Evolutionary conservation across 108 stramenopile genomes (phyloP).

Genomic region (Nitzschia inconspicua): DNA sequence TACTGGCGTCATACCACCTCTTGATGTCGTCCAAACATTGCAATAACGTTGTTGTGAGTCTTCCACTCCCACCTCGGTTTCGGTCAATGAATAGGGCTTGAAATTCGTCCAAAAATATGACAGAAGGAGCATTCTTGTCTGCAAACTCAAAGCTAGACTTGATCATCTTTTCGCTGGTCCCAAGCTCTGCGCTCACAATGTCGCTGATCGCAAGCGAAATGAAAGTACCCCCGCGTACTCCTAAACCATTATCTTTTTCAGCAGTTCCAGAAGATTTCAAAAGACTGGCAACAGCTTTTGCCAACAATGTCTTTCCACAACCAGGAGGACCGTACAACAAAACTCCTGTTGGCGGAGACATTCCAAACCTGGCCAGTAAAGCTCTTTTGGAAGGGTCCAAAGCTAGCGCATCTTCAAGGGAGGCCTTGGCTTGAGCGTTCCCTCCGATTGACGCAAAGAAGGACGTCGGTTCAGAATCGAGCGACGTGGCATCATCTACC

Average conservation of each 20-base stretch:
- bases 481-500: neutral
- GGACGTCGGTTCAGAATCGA: neutral
- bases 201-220: slow-evolving; percentile 73
- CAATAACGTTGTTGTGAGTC: slow-evolving; percentile 65
- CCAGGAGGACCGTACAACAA: slow-evolving; percentile 79
- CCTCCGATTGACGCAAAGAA: slow-evolving; percentile 69
- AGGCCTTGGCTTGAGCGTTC: slow-evolving; percentile 66
- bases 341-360: slow-evolving; percentile 68
- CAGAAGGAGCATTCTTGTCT: slow-evolving; percentile 65
- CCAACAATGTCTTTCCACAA: slow-evolving; percentile 81
- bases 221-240: slow-evolving; percentile 48
- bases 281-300: slow-evolving; percentile 63
- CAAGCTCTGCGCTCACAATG: slow-evolving; percentile 65
- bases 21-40: slow-evolving; percentile 79
- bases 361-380: slow-evolving; percentile 46
- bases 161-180: slow-evolving; percentile 79
- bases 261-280: slow-evolving; percentile 22
- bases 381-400: slow-evolving; percentile 49
- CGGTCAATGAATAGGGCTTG: slow-evolving; percentile 78
- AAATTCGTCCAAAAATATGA: slow-evolving; percentile 82
- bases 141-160: slow-evolving; percentile 72
- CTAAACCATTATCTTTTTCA: neutral
- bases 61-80: slow-evolving; percentile 49
- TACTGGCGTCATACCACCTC: slow-evolving; percentile 42
- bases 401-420: slow-evolving; percentile 73